These are phyloP conservation scores for Gracilaria gracilis DNA, from an alignment of 23 red algal species.

Conservation along the genomic window DNA sequence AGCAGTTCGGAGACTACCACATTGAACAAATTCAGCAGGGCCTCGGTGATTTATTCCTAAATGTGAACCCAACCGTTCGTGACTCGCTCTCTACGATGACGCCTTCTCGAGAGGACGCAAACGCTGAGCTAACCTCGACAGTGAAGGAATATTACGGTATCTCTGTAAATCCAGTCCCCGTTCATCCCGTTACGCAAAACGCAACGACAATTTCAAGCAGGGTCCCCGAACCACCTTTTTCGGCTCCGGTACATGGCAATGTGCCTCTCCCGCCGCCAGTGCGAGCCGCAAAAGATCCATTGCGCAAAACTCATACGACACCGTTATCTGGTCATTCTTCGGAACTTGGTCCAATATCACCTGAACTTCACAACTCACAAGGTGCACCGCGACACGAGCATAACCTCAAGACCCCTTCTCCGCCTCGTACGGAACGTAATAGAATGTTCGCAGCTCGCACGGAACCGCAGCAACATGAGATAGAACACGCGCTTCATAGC, in stretches of 20 bases:
- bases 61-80: constrained; percentile 59
- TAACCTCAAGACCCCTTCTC: constrained; percentile 34
- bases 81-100: constrained; percentile 48
- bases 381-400: constrained; percentile 18
- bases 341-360: constrained; percentile 31
- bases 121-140: constrained; percentile 54
- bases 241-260: neutral
- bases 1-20: constrained; percentile 64
- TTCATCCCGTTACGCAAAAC: constrained; percentile 11
- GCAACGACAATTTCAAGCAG: neutral
- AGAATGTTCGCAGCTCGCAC: constrained; percentile 17
- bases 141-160: constrained; percentile 70
- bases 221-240: neutral
- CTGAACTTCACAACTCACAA: constrained; percentile 24
- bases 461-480: neutral
- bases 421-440: constrained; percentile 8
- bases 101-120: constrained; percentile 25
- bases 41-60: constrained; percentile 28
- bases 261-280: constrained; percentile 18
- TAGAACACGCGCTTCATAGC: neutral
- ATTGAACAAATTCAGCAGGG: constrained; percentile 58
- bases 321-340: constrained; percentile 47
- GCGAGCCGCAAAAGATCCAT: constrained; percentile 6
- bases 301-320: constrained; percentile 46
- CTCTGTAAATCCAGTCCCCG: constrained; percentile 24